These are phyloP conservation scores for Scytalidium lignicola DNA, from an alignment of 2,329 filamentous ascomycete genomes.

Conservation along the genomic window DNA sequence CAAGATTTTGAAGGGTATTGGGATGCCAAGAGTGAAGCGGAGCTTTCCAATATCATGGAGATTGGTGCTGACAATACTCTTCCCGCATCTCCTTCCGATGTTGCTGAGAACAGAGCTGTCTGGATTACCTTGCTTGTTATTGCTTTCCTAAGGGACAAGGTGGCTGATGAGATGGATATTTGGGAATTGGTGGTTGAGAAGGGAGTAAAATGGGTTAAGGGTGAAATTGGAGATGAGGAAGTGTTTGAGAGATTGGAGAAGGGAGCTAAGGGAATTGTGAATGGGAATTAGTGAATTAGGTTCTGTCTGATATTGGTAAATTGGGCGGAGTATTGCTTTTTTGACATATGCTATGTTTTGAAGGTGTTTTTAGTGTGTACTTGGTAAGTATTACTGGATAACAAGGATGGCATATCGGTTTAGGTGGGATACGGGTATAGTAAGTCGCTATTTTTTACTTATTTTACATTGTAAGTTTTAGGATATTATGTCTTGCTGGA, in stretches of 20 bases:
- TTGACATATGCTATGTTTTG: too few relatives aligned
- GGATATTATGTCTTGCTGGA: too few relatives aligned
- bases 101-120: conserved; percentile 20
- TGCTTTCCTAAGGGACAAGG: conserved; percentile 41
- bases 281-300: neutral
- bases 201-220: conserved; percentile 45
- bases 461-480: too few relatives aligned
- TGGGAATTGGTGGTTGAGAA: conserved; percentile 64
- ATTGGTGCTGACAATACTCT: conserved; percentile 3
- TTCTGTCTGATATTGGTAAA: too few relatives aligned
- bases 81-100: conserved; percentile 22
- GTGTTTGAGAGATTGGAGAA: conserved; percentile 5
- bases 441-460: too few relatives aligned
- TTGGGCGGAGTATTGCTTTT: too few relatives aligned
- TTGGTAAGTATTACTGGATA: too few relatives aligned
- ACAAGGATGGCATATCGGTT: too few relatives aligned
- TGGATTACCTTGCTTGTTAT: conserved; percentile 38
- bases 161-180: conserved; percentile 42
- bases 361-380: too few relatives aligned
- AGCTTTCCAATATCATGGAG: conserved; percentile 10
- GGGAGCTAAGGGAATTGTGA: conserved; percentile 5
- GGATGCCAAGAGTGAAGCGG: conserved; percentile 26
- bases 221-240: conserved; percentile 6
- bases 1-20: conserved; percentile 55
- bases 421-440: too few relatives aligned